Evolutionary conservation across 768 basidiomycete species (phyloP), one percentile per base, ranked within the genome.

Genomic region (Scleroderma bovista): DNA sequence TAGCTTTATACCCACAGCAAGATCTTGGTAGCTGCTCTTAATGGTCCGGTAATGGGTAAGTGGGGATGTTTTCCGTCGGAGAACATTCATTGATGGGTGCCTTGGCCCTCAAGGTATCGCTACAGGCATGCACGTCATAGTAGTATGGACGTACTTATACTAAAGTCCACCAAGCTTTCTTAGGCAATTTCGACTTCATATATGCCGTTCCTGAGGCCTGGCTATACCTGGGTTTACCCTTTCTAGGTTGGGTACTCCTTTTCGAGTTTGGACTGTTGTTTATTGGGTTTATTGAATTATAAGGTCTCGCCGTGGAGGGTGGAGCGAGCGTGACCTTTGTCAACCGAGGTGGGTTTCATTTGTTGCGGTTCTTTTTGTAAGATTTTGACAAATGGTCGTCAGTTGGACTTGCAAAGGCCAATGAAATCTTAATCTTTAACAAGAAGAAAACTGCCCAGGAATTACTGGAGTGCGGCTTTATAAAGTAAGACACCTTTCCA

Each of bases 111-210:
- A 24, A 86, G 84, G 84, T 16, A 86, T 86, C 42, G 77, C 81
- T 34, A 83, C 84, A 51, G 84, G 84, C 81, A 36, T 22, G 43
- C 52, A 22, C 15, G 17, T 2, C 16, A 46, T 44, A 33, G 38
- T 17, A 13, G 20, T 24, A 11, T 16, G 16, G 33, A 2, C 12
- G 32, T 6, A 36, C 16, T 3, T 10, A 24, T 44, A 6, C 10
- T 39, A 38, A 46, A 6, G 34, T 39, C 26, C 48, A 19, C 29
- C 17, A 53, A 84, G 85, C 79, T 2, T 78, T 81, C 57, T 66
- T 84, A n/a, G 84, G 84, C 1, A 77, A 84, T 51, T 86, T 86
- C 51, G 86, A 88, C 63, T 84, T 88, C 55, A 80, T 88, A 23
- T 88, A 85, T 55, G 74, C 78, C 22, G 62, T 86, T 51, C 79